Conservation (phyloP, 2,329 filamentous ascomycete species). For the Ambrosiella xylebori region DNA sequence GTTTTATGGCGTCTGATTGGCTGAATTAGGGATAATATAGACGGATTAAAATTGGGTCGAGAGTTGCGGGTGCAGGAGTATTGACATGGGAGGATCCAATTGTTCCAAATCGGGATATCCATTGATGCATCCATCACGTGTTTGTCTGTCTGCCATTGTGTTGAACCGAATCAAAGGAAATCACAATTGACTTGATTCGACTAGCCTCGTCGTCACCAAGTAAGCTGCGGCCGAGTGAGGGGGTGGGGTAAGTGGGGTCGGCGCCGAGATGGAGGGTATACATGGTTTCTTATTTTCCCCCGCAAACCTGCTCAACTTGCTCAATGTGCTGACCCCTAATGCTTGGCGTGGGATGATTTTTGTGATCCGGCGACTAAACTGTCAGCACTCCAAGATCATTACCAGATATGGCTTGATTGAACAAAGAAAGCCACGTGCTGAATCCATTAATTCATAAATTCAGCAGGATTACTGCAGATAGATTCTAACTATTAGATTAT, state of each 20-base stretch:
- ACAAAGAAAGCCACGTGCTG: no score
- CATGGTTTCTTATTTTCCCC: neutral
- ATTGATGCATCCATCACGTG: neutral
- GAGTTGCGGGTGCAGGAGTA: neutral
- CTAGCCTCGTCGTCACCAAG: no score
- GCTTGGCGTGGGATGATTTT: neutral
- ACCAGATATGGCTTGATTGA: neutral
- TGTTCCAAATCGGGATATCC: neutral
- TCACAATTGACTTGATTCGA: no score
- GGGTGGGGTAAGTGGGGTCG: no score
- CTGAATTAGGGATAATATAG: neutral
- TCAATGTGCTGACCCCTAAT: neutral
- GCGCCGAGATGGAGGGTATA: no score
- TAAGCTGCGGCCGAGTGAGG: no score
- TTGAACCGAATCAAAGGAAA: neutral
- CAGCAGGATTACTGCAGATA: no score
- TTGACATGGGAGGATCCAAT: neutral
- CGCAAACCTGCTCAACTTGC: neutral
- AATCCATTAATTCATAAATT: no score
- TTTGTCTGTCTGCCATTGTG: neutral
- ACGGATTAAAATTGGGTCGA: neutral
- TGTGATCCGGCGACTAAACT: neutral
- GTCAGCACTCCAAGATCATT: neutral
- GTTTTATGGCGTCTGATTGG: neutral
- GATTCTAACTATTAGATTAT: neutral